A percentile compares a stretch with the other conserved stretches of the same genome.
These are phyloP conservation scores for Psidium guajava DNA, from an alignment of 345 rosid genomes.

Conservation along the genomic window DNA sequence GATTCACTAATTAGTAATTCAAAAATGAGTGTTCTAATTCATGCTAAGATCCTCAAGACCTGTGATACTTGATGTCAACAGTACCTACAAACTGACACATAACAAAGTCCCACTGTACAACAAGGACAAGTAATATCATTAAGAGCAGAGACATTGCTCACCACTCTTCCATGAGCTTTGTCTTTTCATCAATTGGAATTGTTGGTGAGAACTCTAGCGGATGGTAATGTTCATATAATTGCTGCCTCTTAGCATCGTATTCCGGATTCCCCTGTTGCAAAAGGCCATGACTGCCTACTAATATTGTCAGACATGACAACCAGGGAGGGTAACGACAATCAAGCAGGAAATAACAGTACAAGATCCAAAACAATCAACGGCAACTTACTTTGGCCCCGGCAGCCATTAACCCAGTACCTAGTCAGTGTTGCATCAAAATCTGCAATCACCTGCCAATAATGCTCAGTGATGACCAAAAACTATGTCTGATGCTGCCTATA, in stretches of 20 bases:
- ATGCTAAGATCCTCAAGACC: not conserved
- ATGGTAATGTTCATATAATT: slow-evolving; percentile 53
- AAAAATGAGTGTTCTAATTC: not conserved
- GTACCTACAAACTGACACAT: not conserved
- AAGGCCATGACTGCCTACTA: slow-evolving; percentile 70
- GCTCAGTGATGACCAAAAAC: not conserved
- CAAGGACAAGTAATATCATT: not conserved
- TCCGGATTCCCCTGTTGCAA: slow-evolving; percentile 67
- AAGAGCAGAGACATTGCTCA: slow-evolving; percentile 1
- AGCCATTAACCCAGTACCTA: slow-evolving; percentile 44
- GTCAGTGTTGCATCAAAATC: slow-evolving; percentile 89
- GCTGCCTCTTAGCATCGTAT: slow-evolving; percentile 65
- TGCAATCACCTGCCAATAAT: slow-evolving; percentile 44
- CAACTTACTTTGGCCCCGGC: slow-evolving; percentile 56
- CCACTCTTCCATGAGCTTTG: slow-evolving; percentile 97
- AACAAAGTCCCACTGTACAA: not conserved
- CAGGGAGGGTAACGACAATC: not conserved
- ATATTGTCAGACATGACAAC: not conserved
- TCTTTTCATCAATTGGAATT: slow-evolving; percentile 61
- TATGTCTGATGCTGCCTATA: not conserved
- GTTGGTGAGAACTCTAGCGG: slow-evolving; percentile 67
- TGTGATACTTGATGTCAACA: not conserved
- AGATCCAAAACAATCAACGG: not conserved
- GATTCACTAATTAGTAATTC: not conserved
- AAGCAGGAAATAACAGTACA: not conserved